Base-by-base conservation (phyloP, 2,329 filamentous ascomycete species). In the Macrophomina tecta region DNA sequence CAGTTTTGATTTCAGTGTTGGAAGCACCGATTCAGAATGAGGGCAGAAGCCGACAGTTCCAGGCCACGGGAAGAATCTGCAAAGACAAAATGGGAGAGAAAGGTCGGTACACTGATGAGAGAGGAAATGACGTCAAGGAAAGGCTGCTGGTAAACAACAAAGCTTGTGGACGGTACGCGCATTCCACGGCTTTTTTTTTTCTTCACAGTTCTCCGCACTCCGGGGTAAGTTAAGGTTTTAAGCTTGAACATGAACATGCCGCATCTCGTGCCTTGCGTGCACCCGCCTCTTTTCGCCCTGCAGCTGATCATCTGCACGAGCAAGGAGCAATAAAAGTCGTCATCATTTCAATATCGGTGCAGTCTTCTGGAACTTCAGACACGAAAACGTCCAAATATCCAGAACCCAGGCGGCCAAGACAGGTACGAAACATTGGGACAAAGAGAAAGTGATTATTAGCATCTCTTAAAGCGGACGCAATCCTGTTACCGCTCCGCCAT, bases 381-480 rank as follows among this genome's bases (percentile, higher is more conserved):
- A 36, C 32, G 11, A 16, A 32, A 61, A 6, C 7, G 48, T 30
- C 12, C 16, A 38, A n/a, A 38, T 12, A n/a, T 38, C 16, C 5
- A 30, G 18, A 58, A 28, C 38, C 42, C 12, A 32, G 7, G 38
- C 11, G 6, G 32, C 55, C 55, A 38, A 58, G 55, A 42, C 55
- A 58, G 12, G 48, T 14, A n/a, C 8, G 18, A 38, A 55, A 14
- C 36, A 28, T 23, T 2, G 40, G 23, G 14, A 45, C 38, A 30
- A 58, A 58, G 40, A 42, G 38, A 58, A 58, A 48, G 30, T 61
- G 28, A 61, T 48, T 61, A 61, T 61, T 61, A 61, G 56, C 56
- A 48, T 61, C 56, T 61, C 56, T 48, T 61, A 30, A 55, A 36
- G 56, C 56, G 56, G 56, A 61, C 42, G 56, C 56, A 36, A 61